Evolutionary conservation across 495 filamentous ascomycete species (phyloP), one percentile per base, ranked within the genome.

Genomic region (Lichina pygmaea): DNA sequence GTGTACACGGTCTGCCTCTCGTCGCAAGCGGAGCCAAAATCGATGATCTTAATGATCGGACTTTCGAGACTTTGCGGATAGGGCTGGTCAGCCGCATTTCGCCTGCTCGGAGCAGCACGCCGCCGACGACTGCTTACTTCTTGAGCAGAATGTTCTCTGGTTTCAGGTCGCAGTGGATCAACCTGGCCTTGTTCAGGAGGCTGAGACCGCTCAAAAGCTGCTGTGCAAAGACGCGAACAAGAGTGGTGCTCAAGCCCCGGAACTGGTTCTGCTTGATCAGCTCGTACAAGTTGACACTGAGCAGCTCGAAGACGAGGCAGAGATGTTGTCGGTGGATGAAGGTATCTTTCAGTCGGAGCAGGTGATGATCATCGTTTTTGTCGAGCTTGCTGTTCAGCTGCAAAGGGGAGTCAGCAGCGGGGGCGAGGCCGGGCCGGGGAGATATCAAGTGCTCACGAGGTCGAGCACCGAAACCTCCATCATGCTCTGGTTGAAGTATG

Each of bases 401-500:
- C 33, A 32, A 33, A 30, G 33, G 11, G 38, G 48, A n/a, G 38
- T 66, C 44, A 64, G 56, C 47, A 52, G 33, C 38, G 7, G 6
- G n/a, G 6, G 33, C 30, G 10, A 15, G 12, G 33, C 13, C 10
- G 38, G 34, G 31, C 40, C 12, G 16, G 13, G 5, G 8, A 43
- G 33, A 16, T 0, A 38, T n/a, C 8, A 24, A 16, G n/a, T 17
- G 17, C 31, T 46, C 24, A 94, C 86, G 67, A 99, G 57, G 59
- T 99, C 91, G 32, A 99, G 64, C 7, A 99, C 91, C 7, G 91
- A 99, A 31, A 99, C 91, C 54, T 99, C 91, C 91, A 99, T 99
- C 91, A 99, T 99, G 58, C 91, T 99, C 60, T 99, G 91, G 55
- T 99, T 99, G 66, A 99, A 99, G 55, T 99, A 99, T 13, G 91